A percentile compares a stretch with the other conserved stretches of the same genome.
phyloP scores from a whole-genome alignment of 306 rosid species.

The Urtica urens region DNA sequence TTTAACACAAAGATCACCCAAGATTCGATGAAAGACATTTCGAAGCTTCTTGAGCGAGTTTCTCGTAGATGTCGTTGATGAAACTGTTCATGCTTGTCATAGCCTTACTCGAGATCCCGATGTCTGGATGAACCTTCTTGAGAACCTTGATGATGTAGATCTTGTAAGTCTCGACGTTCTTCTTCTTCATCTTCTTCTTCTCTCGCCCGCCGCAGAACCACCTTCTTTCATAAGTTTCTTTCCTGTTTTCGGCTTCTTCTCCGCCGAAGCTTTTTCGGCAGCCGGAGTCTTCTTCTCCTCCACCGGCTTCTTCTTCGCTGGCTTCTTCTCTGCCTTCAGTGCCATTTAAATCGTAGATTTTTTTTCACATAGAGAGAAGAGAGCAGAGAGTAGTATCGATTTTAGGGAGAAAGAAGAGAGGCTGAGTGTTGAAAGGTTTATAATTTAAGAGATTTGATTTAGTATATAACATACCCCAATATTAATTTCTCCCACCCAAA shows the following conservation, averaged over 20 bases:
- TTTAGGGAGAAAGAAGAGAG: too few relatives aligned
- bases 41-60: slow-evolving; percentile 17
- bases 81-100: slow-evolving; percentile 4
- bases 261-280: slow-evolving; percentile 13
- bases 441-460: too few relatives aligned
- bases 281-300: too few relatives aligned
- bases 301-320: slow-evolving; percentile 24
- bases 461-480: too few relatives aligned
- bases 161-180: slow-evolving; percentile 23
- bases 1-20: too few relatives aligned
- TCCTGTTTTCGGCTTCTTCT: slow-evolving; percentile 21
- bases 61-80: slow-evolving; percentile 10
- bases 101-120: slow-evolving; percentile 4
- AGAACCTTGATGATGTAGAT: slow-evolving; percentile 12
- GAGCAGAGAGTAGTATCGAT: too few relatives aligned
- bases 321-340: too few relatives aligned
- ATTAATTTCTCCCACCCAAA: too few relatives aligned
- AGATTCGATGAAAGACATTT: too few relatives aligned
- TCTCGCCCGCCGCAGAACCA: background rate
- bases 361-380: too few relatives aligned
- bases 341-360: too few relatives aligned
- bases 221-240: slow-evolving; percentile 19
- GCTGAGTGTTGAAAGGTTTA: too few relatives aligned
- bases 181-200: slow-evolving; percentile 20
- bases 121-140: slow-evolving; percentile 6